Base-by-base conservation (phyloP, 2,329 filamentous ascomycete genomes). In the Aspergillus sp. region DNA sequence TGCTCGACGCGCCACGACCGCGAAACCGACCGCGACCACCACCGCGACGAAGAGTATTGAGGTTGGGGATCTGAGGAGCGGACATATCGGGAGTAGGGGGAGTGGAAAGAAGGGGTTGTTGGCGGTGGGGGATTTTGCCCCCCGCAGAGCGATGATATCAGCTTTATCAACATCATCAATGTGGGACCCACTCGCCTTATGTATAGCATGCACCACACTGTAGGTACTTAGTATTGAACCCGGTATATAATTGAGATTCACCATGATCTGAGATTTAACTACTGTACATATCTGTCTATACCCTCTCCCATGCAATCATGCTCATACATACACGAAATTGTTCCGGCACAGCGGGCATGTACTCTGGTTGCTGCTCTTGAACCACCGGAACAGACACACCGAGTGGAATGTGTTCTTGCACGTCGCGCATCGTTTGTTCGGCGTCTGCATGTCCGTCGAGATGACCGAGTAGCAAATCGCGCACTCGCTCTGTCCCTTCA, bases 381-480 rank as follows among this genome's bases (percentile, higher is more conserved):
- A 97, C 94, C 94, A 99, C 74, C 93, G 92, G 77, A 91, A 96
- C 73, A 99, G 74, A 75, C 94, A 99, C 2, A 84, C 83, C 1
- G 87, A 83, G 73, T 99, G 94, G 78, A 97, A 99, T 49, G 89
- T 77, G 73, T 99, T 93, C 78, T 91, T 93, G 80, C 94, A 99
- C 1, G 93, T 97, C 44, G 82, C 80, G 71, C 94, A 99, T 50
- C 84, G 81, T 80, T 97, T 97, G 70, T 94, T 93, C 0, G 94
- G 94, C 70, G 96, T 84, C 71, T 88, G 88, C 78, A 89, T 89
- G 70, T 97, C 92, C 6, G 84, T 85, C 16, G 90, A 90, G 58
- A 99, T 90, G 66, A 99, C 91, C 54, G 87, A 91, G 76, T 97
- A 97, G 78, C 93, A 97, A 68, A 97, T 97, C 9, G 94, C 91